Base-by-base conservation (phyloP, 2,329 filamentous ascomycete species). In the Xylaria sp. region DNA sequence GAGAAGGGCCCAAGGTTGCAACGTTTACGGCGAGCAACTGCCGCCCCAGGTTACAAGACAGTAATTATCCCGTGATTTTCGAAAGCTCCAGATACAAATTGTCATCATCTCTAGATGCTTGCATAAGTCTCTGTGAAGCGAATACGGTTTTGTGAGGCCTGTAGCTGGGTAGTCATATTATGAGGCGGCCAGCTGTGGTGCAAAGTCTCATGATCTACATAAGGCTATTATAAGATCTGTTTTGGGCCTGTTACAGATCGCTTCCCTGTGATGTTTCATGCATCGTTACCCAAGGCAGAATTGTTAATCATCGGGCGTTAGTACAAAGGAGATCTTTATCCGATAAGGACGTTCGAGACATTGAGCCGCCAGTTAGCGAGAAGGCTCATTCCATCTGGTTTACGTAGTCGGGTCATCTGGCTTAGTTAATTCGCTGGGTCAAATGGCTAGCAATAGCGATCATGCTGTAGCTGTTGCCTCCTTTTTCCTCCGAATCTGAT, bases 281-380 rank as follows among this genome's bases (percentile, higher is more conserved):
- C 49, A 47, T 23, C 37, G 40, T 59, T 31, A 46, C 57, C 57
- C 42, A 60, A 53, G 49, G 57, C 31, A 31, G 31, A 53, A 17
- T n/a, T n/a, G n/a, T n/a, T n/a, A n/a, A n/a, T n/a, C n/a, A n/a
- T 58, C 19, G n/a, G 12, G 14, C 15, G 19, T 19, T 17, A 15
- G 19, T 40, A 31, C 33, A 40, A 46, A 31, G 31, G 38, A 45
- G n/a, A n/a, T n/a, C n/a, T n/a, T n/a, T n/a, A n/a, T n/a, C n/a
- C n/a, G n/a, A n/a, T n/a, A n/a, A n/a, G n/a, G n/a, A n/a, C n/a
- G n/a, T n/a, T n/a, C n/a, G n/a, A n/a, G n/a, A n/a, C n/a, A 33
- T 40, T 9, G 17, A 38, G n/a, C 8, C 33, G 17, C 4, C 46
- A n/a, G n/a, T 7, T 53, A 9, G 33, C 11, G 49, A 17, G 21